phyloP scores from a whole-genome alignment of 73 alveolate species.

The Paraurostyla sp. region DNA sequence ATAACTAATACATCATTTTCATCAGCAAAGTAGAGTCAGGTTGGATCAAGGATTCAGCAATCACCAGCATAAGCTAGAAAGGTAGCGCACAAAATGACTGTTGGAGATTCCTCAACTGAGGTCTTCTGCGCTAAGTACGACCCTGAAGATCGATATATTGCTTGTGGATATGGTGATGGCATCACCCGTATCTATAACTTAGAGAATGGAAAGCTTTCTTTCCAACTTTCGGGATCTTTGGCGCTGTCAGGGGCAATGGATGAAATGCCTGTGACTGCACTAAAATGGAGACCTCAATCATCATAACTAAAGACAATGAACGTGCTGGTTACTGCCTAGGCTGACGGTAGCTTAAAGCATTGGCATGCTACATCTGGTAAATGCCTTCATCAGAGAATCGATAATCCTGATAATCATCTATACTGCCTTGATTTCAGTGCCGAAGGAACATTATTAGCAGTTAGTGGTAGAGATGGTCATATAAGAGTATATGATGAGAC shows the following conservation, averaged over 20 bases:
- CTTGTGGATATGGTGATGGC: constrained; percentile 75
- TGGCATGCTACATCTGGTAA: constrained; percentile 98
- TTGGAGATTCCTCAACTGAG: constrained; percentile 68
- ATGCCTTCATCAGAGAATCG: constrained; percentile 86
- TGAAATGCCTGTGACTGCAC: constrained; percentile 84
- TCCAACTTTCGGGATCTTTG: constrained; percentile 6
- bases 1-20: neutral
- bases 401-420: constrained; percentile 86
- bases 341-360: constrained; percentile 95
- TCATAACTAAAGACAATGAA: constrained; percentile 82
- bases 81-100: constrained; percentile 55
- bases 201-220: constrained; percentile 67
- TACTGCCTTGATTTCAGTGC: constrained; percentile 91
- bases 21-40: no score
- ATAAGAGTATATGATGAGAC: constrained; percentile 97
- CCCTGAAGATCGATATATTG: constrained; percentile 73
- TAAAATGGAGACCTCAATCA: constrained; percentile 92
- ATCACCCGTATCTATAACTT: constrained; percentile 66
- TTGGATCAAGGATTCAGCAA: neutral
- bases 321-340: constrained; percentile 88
- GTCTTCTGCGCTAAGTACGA: constrained; percentile 64
- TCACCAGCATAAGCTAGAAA: neutral
- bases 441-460: constrained; percentile 93
- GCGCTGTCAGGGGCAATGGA: constrained; percentile 26
- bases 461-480: constrained; percentile 94